Conservation (phyloP, 306 rosid genomes). For the Quercus aquifolioides region DNA sequence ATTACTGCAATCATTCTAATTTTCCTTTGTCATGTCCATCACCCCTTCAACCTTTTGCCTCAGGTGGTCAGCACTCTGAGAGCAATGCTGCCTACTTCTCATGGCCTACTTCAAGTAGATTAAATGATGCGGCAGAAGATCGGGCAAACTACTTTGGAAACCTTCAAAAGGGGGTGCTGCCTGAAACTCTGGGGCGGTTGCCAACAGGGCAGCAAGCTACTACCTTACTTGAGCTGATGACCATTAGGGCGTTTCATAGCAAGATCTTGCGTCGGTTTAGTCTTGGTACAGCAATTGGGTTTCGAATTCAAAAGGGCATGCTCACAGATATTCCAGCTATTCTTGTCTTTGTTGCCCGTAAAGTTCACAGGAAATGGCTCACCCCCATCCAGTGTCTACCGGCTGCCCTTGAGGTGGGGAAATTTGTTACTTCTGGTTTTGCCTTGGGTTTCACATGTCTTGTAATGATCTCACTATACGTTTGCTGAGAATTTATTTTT, state of each 20-base stretch:
- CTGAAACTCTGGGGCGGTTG: conserved; percentile 81
- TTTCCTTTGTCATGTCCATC: conserved; percentile 63
- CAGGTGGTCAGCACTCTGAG: conserved; percentile 84
- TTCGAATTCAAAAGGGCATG: conserved; percentile 84
- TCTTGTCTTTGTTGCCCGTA: conserved; percentile 94
- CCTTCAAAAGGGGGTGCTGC: conserved; percentile 93
- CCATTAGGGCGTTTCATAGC: conserved; percentile 98
- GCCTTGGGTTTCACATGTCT: conserved; percentile 49
- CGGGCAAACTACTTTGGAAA: conserved; percentile 90
- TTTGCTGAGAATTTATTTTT: conserved; percentile 10
- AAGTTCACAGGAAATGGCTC: conserved; percentile 97
- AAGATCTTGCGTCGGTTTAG: conserved; percentile 83
- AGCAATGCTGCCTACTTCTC: conserved; percentile 93
- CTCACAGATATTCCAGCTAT: conserved; percentile 94
- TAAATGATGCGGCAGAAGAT: conserved; percentile 85
- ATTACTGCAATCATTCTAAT: conserved; percentile 55
- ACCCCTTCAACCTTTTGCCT: conserved; percentile 75
- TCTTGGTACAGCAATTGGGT: conserved; percentile 98
- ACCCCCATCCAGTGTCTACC: conserved; percentile 75
- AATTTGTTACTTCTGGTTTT: conserved; percentile 46
- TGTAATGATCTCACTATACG: conserved; percentile 25
- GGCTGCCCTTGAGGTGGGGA: conserved; percentile 96
- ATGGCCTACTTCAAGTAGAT: conserved; percentile 91
- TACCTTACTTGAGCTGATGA: conserved; percentile 96
- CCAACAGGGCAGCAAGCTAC: conserved; percentile 97